phyloP scores from a whole-genome alignment of 1,284 basidiomycete species.

The Vanrija sp. region DNA sequence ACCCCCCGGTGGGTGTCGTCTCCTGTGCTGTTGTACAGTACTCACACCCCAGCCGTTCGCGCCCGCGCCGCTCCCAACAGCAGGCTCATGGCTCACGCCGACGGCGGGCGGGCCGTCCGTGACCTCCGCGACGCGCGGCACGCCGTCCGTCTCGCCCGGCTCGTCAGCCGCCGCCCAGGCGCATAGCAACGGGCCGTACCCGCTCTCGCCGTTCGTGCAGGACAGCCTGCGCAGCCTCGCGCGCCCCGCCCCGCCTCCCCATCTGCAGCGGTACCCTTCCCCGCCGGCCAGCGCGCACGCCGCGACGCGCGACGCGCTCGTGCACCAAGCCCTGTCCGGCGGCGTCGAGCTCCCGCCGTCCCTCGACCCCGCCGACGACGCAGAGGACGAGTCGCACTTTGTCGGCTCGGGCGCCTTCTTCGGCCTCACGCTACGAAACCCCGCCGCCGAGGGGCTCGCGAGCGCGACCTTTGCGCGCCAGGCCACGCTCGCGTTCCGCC shows the following conservation, averaged over 20 bases:
- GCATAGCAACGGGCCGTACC: too few species aligned
- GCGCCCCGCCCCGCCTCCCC: not conserved
- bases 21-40: not conserved
- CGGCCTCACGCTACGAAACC: conserved; percentile 13
- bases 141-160: too few species aligned
- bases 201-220: too few species aligned
- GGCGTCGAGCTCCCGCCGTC: conserved; percentile 6
- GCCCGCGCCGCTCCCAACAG: not conserved
- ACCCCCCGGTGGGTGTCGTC: not conserved
- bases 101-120: not conserved
- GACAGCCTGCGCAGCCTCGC: too few species aligned
- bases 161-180: too few species aligned
- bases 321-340: not conserved
- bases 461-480: conserved; percentile 9
- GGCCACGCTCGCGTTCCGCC: conserved; percentile 26
- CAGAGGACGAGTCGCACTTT: conserved; percentile 32
- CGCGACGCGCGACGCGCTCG: not conserved
- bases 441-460: not conserved
- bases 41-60: not conserved
- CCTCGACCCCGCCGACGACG: conserved; percentile 19
- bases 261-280: not conserved
- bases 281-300: not conserved
- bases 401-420: conserved; percentile 28
- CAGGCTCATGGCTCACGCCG: not conserved
- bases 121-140: too few species aligned